These are phyloP conservation scores for Murraya paniculata DNA, from an alignment of 345 rosid species.

Conservation along the genomic window DNA sequence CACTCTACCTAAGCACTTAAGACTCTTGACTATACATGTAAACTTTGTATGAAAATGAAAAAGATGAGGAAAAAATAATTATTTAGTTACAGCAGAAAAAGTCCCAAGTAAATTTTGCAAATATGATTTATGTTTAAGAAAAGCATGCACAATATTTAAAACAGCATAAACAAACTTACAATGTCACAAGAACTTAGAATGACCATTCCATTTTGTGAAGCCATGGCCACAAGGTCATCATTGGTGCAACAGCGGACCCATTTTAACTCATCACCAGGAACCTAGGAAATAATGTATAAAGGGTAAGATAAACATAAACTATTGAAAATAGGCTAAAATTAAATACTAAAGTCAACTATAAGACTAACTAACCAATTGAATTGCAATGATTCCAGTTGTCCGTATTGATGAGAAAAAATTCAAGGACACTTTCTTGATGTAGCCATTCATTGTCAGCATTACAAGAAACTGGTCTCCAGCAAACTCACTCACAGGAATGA, in stretches of 20 bases:
- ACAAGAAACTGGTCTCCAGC: slow-evolving; percentile 72
- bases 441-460: slow-evolving; percentile 94
- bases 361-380: slow-evolving; percentile 72
- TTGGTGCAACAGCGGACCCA: slow-evolving; percentile 91
- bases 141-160: not conserved
- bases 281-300: slow-evolving; percentile 40
- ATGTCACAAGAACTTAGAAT: slow-evolving; percentile 72
- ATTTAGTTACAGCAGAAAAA: not conserved
- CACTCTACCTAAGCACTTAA: not conserved
- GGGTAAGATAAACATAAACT: slow-evolving; percentile 1
- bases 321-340: not conserved
- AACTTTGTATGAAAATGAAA: not conserved
- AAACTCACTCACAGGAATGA: slow-evolving; percentile 87
- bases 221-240: slow-evolving; percentile 94
- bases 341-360: slow-evolving; percentile 6
- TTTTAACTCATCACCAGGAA: slow-evolving; percentile 89
- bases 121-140: not conserved
- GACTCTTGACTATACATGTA: not conserved
- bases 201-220: slow-evolving; percentile 94
- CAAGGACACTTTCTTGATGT: slow-evolving; percentile 93
- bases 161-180: slow-evolving; percentile 40
- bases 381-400: slow-evolving; percentile 94
- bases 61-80: not conserved
- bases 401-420: slow-evolving; percentile 81
- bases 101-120: not conserved